phyloP scores from a whole-genome alignment of 441 rosid species.

The Arabidopsis lyrata region DNA sequence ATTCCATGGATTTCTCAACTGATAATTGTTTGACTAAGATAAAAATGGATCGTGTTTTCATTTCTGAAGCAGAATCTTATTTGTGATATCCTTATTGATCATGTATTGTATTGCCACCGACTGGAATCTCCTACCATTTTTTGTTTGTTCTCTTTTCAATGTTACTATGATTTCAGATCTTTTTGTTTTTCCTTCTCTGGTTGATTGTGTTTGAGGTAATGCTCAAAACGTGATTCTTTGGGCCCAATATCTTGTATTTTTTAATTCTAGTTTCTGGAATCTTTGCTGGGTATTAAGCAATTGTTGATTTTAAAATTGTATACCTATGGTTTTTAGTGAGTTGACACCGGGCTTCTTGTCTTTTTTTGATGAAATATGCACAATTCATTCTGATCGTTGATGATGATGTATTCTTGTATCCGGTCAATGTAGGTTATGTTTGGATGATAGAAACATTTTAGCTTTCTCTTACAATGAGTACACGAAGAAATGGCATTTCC shows the following conservation, averaged over 20 bases:
- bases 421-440: constrained; percentile 54
- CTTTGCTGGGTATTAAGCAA: constrained; percentile 1
- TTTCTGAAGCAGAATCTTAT: background rate
- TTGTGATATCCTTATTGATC: background rate
- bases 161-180: background rate
- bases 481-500: constrained; percentile 50
- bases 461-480: constrained; percentile 65
- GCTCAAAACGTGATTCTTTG: background rate
- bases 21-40: background rate
- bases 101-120: background rate
- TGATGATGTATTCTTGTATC: constrained; percentile 21
- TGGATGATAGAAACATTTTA: constrained; percentile 53
- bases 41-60: background rate
- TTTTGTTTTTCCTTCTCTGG: background rate
- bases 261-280: background rate
- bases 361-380: background rate
- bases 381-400: background rate
- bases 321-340: background rate
- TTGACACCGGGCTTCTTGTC: constrained; percentile 10
- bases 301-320: background rate
- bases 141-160: background rate
- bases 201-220: background rate
- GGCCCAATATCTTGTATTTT: background rate
- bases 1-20: background rate
- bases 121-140: background rate